These are phyloP conservation scores for Pseudonitzschia multiseries DNA, from an alignment of 108 stramenopile species.

Conservation along the genomic window DNA sequence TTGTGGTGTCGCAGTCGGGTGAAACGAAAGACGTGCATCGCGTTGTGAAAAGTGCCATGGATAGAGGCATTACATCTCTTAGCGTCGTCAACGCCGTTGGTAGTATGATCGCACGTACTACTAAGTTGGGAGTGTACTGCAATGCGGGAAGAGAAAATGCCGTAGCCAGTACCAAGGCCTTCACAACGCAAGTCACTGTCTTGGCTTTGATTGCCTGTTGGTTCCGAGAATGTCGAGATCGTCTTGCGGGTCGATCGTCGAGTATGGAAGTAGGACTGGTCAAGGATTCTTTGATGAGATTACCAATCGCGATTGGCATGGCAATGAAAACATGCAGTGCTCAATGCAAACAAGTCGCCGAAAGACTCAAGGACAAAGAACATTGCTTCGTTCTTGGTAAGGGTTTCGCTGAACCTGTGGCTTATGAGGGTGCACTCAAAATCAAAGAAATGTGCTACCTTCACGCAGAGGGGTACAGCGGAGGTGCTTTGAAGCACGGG, in stretches of 20 bases:
- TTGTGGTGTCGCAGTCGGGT: conserved; percentile 96
- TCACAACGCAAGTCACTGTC: conserved; percentile 99
- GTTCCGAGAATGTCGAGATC: conserved; percentile 89
- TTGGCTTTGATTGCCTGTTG: conserved; percentile 93
- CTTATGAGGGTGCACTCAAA: conserved; percentile 97
- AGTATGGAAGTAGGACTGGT: conserved; percentile 55
- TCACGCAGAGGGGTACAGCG: conserved; percentile 98
- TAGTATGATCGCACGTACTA: conserved; percentile 93
- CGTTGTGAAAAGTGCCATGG: conserved; percentile 84
- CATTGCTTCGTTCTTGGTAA: conserved; percentile 97
- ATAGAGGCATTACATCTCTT: conserved; percentile 81
- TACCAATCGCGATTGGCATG: conserved; percentile 98
- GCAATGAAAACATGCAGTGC: conserved; percentile 81
- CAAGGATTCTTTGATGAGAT: conserved; percentile 91
- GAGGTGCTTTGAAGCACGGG: conserved; percentile 99
- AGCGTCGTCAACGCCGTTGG: conserved; percentile 98
- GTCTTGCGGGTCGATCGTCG: conserved; percentile 54
- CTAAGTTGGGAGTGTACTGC: conserved; percentile 97
- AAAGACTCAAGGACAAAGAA: conserved; percentile 84
- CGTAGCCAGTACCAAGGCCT: conserved; percentile 99
- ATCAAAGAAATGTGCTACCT: conserved; percentile 99
- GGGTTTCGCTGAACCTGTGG: conserved; percentile 95
- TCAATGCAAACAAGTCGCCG: conserved; percentile 84
- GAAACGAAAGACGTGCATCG: conserved; percentile 98
- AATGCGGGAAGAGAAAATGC: conserved; percentile 99